Evolutionary conservation across 192 early-diverging fungal genomes (phyloP).

Genomic region (Linnemannia schmuckeri): DNA sequence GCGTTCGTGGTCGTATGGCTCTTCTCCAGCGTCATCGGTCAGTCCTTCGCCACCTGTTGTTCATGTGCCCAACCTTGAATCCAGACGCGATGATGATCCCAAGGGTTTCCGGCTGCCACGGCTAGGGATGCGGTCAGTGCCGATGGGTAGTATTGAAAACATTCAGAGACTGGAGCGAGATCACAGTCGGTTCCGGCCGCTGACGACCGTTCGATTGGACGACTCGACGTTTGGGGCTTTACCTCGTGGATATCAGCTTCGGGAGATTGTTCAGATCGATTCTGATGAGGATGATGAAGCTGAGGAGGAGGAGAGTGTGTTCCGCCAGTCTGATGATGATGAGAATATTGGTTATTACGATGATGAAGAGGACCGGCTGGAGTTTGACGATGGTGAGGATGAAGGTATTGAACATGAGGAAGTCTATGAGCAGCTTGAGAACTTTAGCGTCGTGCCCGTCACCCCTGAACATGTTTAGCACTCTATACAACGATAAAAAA

Average conservation of each 20-base stretch:
- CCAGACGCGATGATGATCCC: neutral
- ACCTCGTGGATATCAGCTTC: neutral
- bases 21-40: neutral
- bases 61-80: neutral
- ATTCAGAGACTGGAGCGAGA: neutral
- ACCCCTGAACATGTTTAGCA: neutral
- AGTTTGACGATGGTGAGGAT: neutral
- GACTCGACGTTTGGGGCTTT: neutral
- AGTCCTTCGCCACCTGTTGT: neutral
- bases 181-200: neutral
- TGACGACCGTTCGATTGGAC: neutral
- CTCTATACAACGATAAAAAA: neutral
- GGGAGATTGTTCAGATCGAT: neutral
- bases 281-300: constrained; percentile 1
- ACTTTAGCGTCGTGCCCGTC: neutral
- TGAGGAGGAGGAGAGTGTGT: neutral
- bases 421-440: neutral
- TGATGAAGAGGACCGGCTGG: neutral
- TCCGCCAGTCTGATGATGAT: neutral
- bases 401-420: neutral
- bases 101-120: neutral
- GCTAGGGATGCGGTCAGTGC: neutral
- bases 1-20: neutral
- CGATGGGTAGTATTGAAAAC: neutral
- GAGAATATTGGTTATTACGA: neutral